phyloP scores from a whole-genome alignment of 768 basidiomycete genomes.

The Artomyces pyxidatus region DNA sequence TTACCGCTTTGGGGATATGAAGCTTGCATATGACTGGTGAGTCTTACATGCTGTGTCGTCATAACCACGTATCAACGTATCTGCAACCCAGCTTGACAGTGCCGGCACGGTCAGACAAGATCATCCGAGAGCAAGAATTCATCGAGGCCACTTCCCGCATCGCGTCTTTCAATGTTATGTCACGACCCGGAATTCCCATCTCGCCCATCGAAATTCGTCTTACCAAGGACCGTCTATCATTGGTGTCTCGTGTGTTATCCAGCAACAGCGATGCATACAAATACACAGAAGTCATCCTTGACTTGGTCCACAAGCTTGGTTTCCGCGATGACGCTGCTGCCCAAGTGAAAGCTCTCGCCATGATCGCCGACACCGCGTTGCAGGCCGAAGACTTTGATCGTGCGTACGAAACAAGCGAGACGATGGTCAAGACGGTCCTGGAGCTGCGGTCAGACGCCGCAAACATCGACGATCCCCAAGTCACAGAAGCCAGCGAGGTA shows the following conservation, averaged over 20 bases:
- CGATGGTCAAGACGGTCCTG: constrained; percentile 61
- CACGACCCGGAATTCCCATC: constrained; percentile 67
- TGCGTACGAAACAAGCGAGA: constrained; percentile 63
- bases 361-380: constrained; percentile 85
- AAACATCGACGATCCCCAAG: constrained; percentile 29
- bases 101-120: constrained; percentile 50
- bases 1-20: constrained; percentile 91
- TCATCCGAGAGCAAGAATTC: constrained; percentile 75
- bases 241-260: constrained; percentile 82
- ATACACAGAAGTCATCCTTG: constrained; percentile 86
- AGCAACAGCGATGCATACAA: constrained; percentile 84
- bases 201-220: constrained; percentile 91
- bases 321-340: constrained; percentile 64
- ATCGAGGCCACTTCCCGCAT: constrained; percentile 97
- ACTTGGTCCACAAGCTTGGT: constrained; percentile 84
- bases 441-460: constrained; percentile 31
- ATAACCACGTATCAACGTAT: not conserved
- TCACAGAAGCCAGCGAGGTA: constrained; percentile 64
- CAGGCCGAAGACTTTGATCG: constrained; percentile 71
- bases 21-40: constrained; percentile 93
- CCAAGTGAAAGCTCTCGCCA: constrained; percentile 75
- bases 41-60: not conserved
- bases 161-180: constrained; percentile 81
- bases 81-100: constrained; percentile 60
- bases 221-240: constrained; percentile 77